Evolutionary conservation across 352 stramenopile genomes (phyloP), one percentile per base, ranked within the genome.

Genomic region (Vaucheria bursata): DNA sequence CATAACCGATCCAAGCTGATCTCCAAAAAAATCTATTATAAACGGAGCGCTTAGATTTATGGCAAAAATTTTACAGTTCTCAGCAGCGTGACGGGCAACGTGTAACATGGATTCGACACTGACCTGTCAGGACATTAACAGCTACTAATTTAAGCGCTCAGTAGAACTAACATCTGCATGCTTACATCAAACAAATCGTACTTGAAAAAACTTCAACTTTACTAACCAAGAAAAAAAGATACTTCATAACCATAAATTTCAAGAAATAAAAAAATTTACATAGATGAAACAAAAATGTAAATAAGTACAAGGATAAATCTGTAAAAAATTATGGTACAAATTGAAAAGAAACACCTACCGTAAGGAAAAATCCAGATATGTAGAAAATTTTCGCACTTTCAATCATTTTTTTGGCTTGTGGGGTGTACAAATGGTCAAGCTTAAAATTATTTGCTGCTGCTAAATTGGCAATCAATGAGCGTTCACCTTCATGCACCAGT

Each of bases 21-120:
- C 94, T 73, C 91, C 95, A 88, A 99, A 99, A 82, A 94, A 98
- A 84, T 98, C 91, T 65, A 98, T 90, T 77, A 99, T 92, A 87
- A 99, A 99, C 1, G 95, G 95, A 53, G 96, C 96, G 50, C 93
- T 95, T 8, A 99, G 88, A 88, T 99, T 99, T 53, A 99, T 86
- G 79, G 93, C 88, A 83, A 97, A 97, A 38, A 93, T 87, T 86
- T 95, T 98, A 87, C 95, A 91, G 73, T 97, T 88, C 35, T 88
- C 90, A 65, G 91, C 87, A 52, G 92, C 91, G 85, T 98, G 93
- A 81, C 97, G 91, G 18, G 93, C 94, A 37, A 94, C 85, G 36
- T 81, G 74, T 73, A 97, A 91, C 59, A 98, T 88, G 59, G 91
- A 86, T 29, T 94, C 87, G 0, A 96, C 92, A 68, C 92, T 97